These are phyloP conservation scores for Nannizziopsis arthrosporioides DNA, from an alignment of 2,329 filamentous ascomycete species.

Conservation along the genomic window DNA sequence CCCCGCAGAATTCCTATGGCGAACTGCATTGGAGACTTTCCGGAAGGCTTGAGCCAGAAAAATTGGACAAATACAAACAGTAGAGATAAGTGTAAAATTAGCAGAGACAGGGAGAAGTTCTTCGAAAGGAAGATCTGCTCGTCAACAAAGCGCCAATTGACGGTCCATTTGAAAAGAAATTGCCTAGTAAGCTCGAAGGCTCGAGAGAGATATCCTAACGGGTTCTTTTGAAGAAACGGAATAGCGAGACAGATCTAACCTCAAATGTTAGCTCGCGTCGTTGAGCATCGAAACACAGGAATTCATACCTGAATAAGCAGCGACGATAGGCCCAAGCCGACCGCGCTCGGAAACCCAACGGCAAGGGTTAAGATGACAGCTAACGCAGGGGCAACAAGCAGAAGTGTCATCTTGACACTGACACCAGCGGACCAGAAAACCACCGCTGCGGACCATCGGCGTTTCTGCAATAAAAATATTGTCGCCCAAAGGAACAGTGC, in stretches of 20 bases:
- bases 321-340: constrained; percentile 61
- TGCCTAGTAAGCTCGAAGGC: constrained; percentile 85
- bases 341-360: constrained; percentile 51
- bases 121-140: constrained; percentile 66
- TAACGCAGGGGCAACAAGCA: constrained; percentile 72
- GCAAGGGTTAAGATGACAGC: constrained; percentile 64
- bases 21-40: constrained; percentile 47
- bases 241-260: constrained; percentile 42
- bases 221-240: constrained; percentile 56
- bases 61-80: constrained; percentile 54
- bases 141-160: constrained; percentile 94
- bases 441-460: constrained; percentile 61
- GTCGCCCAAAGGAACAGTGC: constrained; percentile 70
- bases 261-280: constrained; percentile 14
- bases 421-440: constrained; percentile 65
- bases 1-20: constrained; percentile 42
- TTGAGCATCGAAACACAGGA: constrained; percentile 8
- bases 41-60: constrained; percentile 61
- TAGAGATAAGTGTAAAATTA: constrained; percentile 54
- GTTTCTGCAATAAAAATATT: constrained; percentile 65
- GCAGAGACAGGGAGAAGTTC: constrained; percentile 55
- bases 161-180: constrained; percentile 96
- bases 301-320: constrained; percentile 59
- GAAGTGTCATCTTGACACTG: constrained; percentile 88
- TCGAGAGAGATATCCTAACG: constrained; percentile 60